Percentiles rank a stretch among this genome's conserved stretches.
Conservation (phyloP, 345 rosid species). For the Boechera retrofracta region DNA sequence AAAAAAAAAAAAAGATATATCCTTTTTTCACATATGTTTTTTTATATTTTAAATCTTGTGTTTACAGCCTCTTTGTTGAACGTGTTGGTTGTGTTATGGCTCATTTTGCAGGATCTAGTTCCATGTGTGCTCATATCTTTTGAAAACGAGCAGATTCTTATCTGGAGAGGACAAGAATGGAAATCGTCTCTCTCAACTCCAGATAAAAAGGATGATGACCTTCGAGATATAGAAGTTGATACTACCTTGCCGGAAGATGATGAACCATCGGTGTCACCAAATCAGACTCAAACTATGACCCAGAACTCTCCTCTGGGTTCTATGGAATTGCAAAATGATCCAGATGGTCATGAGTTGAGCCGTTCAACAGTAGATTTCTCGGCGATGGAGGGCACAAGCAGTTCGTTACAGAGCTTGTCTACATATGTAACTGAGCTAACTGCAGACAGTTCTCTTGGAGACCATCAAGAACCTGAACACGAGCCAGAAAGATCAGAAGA, state of each 20-base stretch:
- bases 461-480: slow-evolving; percentile 29
- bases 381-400: slow-evolving; percentile 18
- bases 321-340: slow-evolving; percentile 35
- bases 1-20: too few species aligned
- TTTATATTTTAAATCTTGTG: not conserved
- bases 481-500: slow-evolving; percentile 42
- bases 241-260: slow-evolving; percentile 44
- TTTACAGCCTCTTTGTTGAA: slow-evolving; percentile 8
- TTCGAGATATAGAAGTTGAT: slow-evolving; percentile 37
- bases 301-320: slow-evolving; percentile 25
- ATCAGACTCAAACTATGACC: slow-evolving; percentile 33
- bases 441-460: slow-evolving; percentile 14
- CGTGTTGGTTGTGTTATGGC: slow-evolving; percentile 9
- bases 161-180: slow-evolving; percentile 89
- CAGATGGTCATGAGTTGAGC: slow-evolving; percentile 31
- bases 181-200: slow-evolving; percentile 55
- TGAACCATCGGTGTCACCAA: slow-evolving; percentile 28
- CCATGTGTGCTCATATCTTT: slow-evolving; percentile 87
- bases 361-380: slow-evolving; percentile 2
- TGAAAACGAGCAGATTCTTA: slow-evolving; percentile 76
- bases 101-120: slow-evolving; percentile 71
- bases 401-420: slow-evolving; percentile 14
- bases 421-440: slow-evolving; percentile 21
- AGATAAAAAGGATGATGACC: slow-evolving; percentile 40
- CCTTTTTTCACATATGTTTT: not conserved